phyloP scores from a whole-genome alignment of 1,139 yeast species.

The Williopsis jadinii region DNA sequence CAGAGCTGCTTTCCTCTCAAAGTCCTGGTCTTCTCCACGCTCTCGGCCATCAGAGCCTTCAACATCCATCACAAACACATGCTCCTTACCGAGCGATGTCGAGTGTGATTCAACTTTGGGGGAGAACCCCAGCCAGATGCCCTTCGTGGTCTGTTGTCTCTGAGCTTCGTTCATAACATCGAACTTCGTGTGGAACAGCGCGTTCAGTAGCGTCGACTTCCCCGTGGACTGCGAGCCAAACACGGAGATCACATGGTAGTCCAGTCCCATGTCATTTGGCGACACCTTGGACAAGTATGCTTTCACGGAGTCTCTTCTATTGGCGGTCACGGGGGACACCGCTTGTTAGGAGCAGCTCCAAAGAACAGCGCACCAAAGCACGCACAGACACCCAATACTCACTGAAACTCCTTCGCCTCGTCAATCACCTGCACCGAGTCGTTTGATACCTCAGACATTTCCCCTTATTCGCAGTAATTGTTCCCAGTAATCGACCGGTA shows the following conservation, averaged over 20 bases:
- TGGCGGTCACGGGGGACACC: background rate
- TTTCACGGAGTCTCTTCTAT: constrained; percentile 9
- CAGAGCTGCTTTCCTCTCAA: constrained; percentile 91
- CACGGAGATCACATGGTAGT: constrained; percentile 88
- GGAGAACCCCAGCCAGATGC: constrained; percentile 85
- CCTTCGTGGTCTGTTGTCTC: constrained; percentile 88
- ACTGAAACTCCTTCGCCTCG: constrained; percentile 62
- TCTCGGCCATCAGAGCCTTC: constrained; percentile 99
- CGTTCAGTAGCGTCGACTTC: constrained; percentile 83
- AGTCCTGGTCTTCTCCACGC: constrained; percentile 97
- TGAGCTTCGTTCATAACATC: constrained; percentile 86
- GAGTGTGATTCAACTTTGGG: constrained; percentile 27
- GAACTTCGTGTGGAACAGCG: constrained; percentile 76
- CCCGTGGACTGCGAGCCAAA: constrained; percentile 98
- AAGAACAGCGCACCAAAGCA: too few species aligned
- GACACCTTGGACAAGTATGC: constrained; percentile 29
- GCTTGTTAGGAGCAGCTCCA: background rate
- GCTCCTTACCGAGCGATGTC: constrained; percentile 12
- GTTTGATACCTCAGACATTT: constrained; percentile 1
- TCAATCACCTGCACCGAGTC: constrained; percentile 61
- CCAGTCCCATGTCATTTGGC: constrained; percentile 46
- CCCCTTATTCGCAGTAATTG: background rate
- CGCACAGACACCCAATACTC: constrained; percentile 4
- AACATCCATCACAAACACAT: constrained; percentile 85
- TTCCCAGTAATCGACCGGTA: too few species aligned